phyloP scores from a whole-genome alignment of 768 basidiomycete genomes.

The Lyophyllum atratum region DNA sequence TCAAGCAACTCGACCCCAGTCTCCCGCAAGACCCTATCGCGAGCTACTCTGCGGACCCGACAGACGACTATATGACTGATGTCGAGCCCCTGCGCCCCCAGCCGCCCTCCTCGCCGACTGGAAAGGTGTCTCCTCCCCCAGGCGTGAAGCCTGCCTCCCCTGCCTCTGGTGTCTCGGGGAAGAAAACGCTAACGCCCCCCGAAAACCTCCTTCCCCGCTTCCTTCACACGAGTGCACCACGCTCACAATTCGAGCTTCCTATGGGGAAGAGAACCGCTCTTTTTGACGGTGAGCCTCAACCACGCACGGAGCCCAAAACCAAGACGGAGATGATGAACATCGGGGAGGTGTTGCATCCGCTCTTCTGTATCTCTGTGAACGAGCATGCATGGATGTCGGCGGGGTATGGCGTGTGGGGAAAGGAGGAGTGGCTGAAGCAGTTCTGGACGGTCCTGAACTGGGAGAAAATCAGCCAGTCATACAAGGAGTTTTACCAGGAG shows the following conservation, averaged over 20 bases:
- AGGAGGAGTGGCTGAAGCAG: constrained; percentile 79
- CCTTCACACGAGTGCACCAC: constrained; percentile 19
- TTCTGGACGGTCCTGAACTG: constrained; percentile 88
- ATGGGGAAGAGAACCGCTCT: neutral
- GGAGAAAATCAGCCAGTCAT: constrained; percentile 54
- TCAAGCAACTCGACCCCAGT: constrained; percentile 4
- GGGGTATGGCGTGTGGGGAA: constrained; percentile 89
- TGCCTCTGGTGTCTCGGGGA: constrained; percentile 40
- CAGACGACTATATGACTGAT: neutral
- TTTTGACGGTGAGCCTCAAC: neutral
- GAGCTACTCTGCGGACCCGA: constrained; percentile 1
- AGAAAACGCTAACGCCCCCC: constrained; percentile 29
- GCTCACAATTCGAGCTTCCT: neutral
- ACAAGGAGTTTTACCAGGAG: constrained; percentile 10
- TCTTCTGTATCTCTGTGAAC: constrained; percentile 78
- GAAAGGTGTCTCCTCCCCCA: constrained; percentile 25
- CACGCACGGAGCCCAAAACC: constrained; percentile 9
- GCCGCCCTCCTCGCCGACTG: constrained; percentile 21
- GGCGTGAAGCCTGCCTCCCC: constrained; percentile 40
- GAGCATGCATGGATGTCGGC: constrained; percentile 88
- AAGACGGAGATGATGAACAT: constrained; percentile 30
- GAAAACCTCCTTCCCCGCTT: constrained; percentile 29
- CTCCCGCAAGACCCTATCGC: neutral
- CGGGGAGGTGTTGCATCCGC: constrained; percentile 66
- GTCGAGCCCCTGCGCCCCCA: constrained; percentile 12